Evolutionary conservation across 768 basidiomycete species (phyloP), one percentile per base, ranked within the genome.

Genomic region (Macrolepiota fuliginosa): DNA sequence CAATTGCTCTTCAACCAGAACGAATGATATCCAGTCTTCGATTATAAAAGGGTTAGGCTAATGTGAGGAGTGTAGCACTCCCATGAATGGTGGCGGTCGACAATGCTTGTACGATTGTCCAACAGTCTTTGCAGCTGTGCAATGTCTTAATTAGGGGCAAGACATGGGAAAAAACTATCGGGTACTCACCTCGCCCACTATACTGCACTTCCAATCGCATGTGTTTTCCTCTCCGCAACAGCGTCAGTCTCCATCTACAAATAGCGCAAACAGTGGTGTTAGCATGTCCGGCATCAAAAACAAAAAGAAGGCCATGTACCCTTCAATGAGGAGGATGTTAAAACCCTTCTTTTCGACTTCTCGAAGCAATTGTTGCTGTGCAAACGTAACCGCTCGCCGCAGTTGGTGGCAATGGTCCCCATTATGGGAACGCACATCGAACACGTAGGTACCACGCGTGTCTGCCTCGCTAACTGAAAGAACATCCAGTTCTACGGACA

Each of bases 161-260:
- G n/a, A 17, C 51, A 57, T 40, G 22, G 49, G 37, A 29, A 51
- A 9, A 25, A 39, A 65, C 27, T 36, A 50, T 32, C 32, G 37
- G 29, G 47, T 13, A 69, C 79, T 70, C 67, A 83, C 83, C 87
- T 63, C 87, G 80, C 5, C 85, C 91, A 59, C 71, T 79, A 72
- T 93, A 92, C 62, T 82, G 80, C 19, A 92, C 83, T 69, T 90
- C 84, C 39, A 90, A 77, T 29, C 91, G 83, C 73, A 88, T 79
- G 35, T 74, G 75, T 66, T 84, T 85, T 56, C 81, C 86, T 66
- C 78, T 83, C 59, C 89, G 87, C 66, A 86, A 79, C 24, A 88
- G 72, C 4, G 88, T 90, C 55, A 89, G 68, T 37, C 76, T 76
- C 90, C 90, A 92, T 63, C 90, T 91, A 66, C 54, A 50, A 58